Evolutionary conservation across 2,329 filamentous ascomycete species (phyloP).

Genomic region (Aureobasidium sp.): DNA sequence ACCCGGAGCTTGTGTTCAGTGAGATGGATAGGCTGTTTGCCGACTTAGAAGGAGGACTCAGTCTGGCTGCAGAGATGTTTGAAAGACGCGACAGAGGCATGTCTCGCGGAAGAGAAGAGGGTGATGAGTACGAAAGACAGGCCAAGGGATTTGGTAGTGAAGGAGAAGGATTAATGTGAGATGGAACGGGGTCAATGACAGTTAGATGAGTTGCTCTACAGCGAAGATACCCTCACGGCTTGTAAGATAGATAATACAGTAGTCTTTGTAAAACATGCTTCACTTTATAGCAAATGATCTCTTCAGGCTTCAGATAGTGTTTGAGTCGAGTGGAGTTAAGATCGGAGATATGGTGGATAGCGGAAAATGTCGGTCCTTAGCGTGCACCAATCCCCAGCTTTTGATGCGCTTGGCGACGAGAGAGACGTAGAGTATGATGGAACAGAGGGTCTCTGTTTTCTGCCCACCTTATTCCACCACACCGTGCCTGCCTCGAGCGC

Average conservation of each 20-base stretch:
- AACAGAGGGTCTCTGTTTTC: conserved; percentile 8
- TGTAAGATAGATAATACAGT: neutral
- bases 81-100: conserved; percentile 7
- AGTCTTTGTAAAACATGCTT: neutral
- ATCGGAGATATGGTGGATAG: neutral
- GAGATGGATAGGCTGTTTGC: conserved; percentile 27
- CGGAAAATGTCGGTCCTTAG: conserved; percentile 6
- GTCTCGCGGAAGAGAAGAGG: neutral
- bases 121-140: conserved; percentile 2
- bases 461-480: neutral
- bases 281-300: neutral
- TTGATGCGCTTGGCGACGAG: neutral
- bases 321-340: neutral
- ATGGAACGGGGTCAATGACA: neutral
- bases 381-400: neutral
- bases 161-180: conserved; percentile 5
- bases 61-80: conserved; percentile 9
- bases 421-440: conserved; percentile 10
- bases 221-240: conserved; percentile 10
- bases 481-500: neutral
- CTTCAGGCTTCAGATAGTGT: neutral
- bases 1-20: conserved; percentile 23
- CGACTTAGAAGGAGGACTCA: conserved; percentile 20
- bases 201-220: neutral
- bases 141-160: conserved; percentile 7